phyloP scores from a whole-genome alignment of 192 early-diverging fungal species.

The Blastocladiella britannica region DNA sequence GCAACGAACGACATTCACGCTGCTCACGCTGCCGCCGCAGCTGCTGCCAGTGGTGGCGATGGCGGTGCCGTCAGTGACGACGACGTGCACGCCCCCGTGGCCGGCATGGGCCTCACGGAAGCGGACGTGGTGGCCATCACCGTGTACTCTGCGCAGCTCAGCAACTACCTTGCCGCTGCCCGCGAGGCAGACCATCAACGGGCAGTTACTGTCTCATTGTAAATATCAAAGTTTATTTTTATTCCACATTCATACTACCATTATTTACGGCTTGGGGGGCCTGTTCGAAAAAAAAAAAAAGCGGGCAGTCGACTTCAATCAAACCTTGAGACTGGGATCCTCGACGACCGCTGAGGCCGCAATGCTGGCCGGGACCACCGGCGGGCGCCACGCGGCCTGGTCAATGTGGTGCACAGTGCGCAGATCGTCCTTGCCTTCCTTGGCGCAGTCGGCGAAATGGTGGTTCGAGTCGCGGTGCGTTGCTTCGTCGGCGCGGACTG shows the following conservation, averaged over 20 bases:
- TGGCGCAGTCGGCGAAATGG: constrained; percentile 50
- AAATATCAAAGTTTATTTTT: too few relatives aligned
- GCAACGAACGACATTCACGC: neutral
- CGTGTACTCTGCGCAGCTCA: neutral
- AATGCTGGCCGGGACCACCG: too few relatives aligned
- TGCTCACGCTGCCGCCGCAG: neutral
- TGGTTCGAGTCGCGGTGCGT: constrained; percentile 84
- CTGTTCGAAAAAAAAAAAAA: too few relatives aligned
- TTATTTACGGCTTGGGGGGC: too few relatives aligned
- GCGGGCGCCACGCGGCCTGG: neutral
- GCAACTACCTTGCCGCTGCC: neutral
- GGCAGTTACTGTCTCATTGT: too few relatives aligned
- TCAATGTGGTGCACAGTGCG: constrained; percentile 1
- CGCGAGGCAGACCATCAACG: too few relatives aligned
- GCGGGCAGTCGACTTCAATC: too few relatives aligned
- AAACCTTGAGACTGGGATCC: too few relatives aligned
- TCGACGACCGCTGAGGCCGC: too few relatives aligned
- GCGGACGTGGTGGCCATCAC: neutral
- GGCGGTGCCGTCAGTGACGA: too few relatives aligned
- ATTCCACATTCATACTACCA: too few relatives aligned
- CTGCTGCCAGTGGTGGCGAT: neutral
- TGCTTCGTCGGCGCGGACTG: constrained; percentile 73
- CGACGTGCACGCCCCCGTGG: too few relatives aligned
- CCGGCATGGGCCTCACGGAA: neutral
- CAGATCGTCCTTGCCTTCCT: constrained; percentile 23